Evolutionary conservation across 2,329 filamentous ascomycete species (phyloP).

Genomic region (Aspergillus sclerotialis): DNA sequence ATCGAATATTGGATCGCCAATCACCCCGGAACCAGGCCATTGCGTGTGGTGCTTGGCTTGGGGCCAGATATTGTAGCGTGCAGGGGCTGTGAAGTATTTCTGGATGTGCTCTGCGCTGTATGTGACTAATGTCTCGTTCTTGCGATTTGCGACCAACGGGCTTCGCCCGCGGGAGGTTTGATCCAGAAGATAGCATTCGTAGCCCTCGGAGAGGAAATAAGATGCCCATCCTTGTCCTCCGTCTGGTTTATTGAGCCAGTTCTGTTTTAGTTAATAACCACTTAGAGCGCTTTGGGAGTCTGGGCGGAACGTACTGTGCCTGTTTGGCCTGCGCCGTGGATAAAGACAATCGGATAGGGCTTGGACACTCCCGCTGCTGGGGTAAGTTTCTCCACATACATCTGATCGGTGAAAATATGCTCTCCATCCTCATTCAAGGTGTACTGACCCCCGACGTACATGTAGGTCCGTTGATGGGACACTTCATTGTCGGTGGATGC

Average conservation of each 20-base stretch:
- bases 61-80: constrained; percentile 23
- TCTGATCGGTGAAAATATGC: constrained; percentile 22
- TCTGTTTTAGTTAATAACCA: constrained; percentile 17
- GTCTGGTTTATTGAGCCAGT: constrained; percentile 45
- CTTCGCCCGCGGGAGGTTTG: constrained; percentile 32
- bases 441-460: constrained; percentile 25
- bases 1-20: constrained; percentile 23
- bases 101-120: constrained; percentile 19
- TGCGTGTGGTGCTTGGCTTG: constrained; percentile 34
- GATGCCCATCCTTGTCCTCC: constrained; percentile 42
- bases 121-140: constrained; percentile 11
- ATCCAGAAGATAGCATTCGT: constrained; percentile 40
- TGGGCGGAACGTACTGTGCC: constrained; percentile 17
- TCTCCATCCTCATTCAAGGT: constrained; percentile 7
- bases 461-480: constrained; percentile 14
- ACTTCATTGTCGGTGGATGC: too few species aligned
- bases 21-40: constrained; percentile 31
- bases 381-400: constrained; percentile 29
- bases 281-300: neutral
- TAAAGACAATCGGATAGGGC: constrained; percentile 24
- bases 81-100: constrained; percentile 25
- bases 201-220: constrained; percentile 40
- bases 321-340: constrained; percentile 24
- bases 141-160: constrained; percentile 13
- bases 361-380: constrained; percentile 13